Percentiles rank a stretch among this genome's conserved stretches.
Conservation (phyloP, 1,284 basidiomycete genomes). For the Sporisorium reilianum region DNA sequence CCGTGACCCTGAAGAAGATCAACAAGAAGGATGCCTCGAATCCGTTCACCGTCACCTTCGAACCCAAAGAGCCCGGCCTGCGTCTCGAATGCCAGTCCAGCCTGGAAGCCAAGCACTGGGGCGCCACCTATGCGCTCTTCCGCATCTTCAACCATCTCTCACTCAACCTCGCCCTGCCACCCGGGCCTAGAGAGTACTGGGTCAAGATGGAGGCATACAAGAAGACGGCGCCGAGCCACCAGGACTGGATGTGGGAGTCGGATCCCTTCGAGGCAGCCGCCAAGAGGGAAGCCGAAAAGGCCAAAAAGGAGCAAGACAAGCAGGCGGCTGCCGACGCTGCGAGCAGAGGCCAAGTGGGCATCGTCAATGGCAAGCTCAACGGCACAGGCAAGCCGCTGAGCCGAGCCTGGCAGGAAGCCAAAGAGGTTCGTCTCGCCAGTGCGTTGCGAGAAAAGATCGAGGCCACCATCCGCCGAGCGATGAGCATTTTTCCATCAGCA, state of each 20-base stretch:
- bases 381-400: conserved; percentile 58
- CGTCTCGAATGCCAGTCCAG: conserved; percentile 54
- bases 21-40: conserved; percentile 67
- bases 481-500: conserved; percentile 57
- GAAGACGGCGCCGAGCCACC: conserved; percentile 53
- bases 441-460: conserved; percentile 84
- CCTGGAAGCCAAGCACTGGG: conserved; percentile 67
- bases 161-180: conserved; percentile 62
- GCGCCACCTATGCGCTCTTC: conserved; percentile 69
- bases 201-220: conserved; percentile 62
- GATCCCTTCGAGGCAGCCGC: conserved; percentile 67
- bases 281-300: conserved; percentile 60
- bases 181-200: conserved; percentile 69
- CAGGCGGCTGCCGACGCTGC: conserved; percentile 44
- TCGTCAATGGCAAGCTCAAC: conserved; percentile 43
- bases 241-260: conserved; percentile 64
- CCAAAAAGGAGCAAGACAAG: conserved; percentile 47
- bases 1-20: conserved; percentile 63
- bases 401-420: conserved; percentile 77
- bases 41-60: conserved; percentile 59
- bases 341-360: conserved; percentile 29
- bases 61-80: conserved; percentile 63
- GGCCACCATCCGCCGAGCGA: conserved; percentile 82
- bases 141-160: conserved; percentile 65
- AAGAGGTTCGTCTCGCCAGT: conserved; percentile 87